Base-by-base conservation (phyloP, 2,329 filamentous ascomycete genomes). In the Claviceps africana region DNA sequence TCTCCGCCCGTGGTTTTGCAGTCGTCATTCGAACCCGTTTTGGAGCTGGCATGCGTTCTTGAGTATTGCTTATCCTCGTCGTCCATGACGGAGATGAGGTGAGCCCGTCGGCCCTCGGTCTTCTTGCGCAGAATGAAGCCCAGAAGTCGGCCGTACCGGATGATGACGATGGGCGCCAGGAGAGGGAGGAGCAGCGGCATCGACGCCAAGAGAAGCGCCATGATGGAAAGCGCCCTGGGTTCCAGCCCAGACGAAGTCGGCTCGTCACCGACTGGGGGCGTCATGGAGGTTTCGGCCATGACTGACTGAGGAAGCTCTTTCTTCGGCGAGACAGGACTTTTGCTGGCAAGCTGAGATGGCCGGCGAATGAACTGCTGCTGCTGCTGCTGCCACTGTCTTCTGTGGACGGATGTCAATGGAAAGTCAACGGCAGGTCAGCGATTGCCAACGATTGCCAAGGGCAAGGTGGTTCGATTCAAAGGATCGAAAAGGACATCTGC, bases 1-100 rank as follows among this genome's bases (percentile, higher is more conserved):
- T 88, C 75, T 59, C 81, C 82, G 7, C 65, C 78, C 25, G 88
- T 75, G 60, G 81, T 82, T 65, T 87, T 82, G 83, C 83, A 87
- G 49, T 82, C 83, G 30, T 82, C 79, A 56, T 85, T 81, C 31
- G 65, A 63, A 53, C 59, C 65, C 48, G 64, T 64, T 35, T 62
- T 62, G 15, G 67, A 62, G 3, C 62, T 61, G 35, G 58, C 58
- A 43, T 69, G 65, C 25, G 66, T 60, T 52, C 71, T 64, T 28
- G 50, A 51, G 21, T 62, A 68, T 42, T 64, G 67, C 53, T 62
- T 62, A 55, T 76, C 70, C 45, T 76, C 72, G 17, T 72, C 69
- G 15, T 69, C 66, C 64, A 75, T 75, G 21, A 74, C 65, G 47
- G 73, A 66, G 54, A 83, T 63, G 51, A 88, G 75, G 50, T 78